phyloP scores from a whole-genome alignment of 495 filamentous ascomycete species.

The Glarea lozoyensis region DNA sequence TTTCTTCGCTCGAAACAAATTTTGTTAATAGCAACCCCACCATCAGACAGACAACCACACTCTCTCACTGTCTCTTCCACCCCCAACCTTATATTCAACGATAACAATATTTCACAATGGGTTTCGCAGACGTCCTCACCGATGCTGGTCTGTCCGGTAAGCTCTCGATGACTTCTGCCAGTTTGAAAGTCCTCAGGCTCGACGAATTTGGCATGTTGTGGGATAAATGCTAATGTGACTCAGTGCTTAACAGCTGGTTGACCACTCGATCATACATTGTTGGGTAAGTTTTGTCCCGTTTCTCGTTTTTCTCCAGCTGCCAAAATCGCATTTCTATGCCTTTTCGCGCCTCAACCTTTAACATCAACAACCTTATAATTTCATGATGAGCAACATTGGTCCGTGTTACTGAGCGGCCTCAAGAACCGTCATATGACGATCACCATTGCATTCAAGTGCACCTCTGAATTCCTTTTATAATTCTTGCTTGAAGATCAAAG shows the following conservation, averaged over 20 bases:
- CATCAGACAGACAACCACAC: constrained; percentile 5
- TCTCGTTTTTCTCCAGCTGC: constrained; percentile 10
- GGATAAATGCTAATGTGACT: constrained; percentile 30
- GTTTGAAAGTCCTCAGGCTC: constrained; percentile 6
- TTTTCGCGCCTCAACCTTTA: constrained; percentile 1
- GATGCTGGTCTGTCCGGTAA: constrained; percentile 80
- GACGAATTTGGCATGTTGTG: constrained; percentile 5
- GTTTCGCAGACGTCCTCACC: constrained; percentile 86
- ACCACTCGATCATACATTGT: constrained; percentile 86
- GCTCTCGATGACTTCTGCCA: constrained; percentile 24
- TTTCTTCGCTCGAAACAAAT: neutral
- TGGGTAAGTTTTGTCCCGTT: constrained; percentile 69
- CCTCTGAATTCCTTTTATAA: constrained; percentile 54
- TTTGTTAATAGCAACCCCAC: constrained; percentile 6
- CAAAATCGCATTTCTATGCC: constrained; percentile 9
- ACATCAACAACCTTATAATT: constrained; percentile 18
- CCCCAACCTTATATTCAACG: constrained; percentile 1
- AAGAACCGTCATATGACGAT: constrained; percentile 92
- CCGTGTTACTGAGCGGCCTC: constrained; percentile 99
- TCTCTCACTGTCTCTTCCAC: too few species aligned
- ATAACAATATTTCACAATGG: constrained; percentile 47
- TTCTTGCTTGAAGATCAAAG: neutral
- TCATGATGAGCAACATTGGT: constrained; percentile 91
- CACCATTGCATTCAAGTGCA: constrained; percentile 64
- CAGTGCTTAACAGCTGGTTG: constrained; percentile 90